phyloP scores from a whole-genome alignment of 2,329 filamentous ascomycete genomes.

The Leptodontidium sp. region DNA sequence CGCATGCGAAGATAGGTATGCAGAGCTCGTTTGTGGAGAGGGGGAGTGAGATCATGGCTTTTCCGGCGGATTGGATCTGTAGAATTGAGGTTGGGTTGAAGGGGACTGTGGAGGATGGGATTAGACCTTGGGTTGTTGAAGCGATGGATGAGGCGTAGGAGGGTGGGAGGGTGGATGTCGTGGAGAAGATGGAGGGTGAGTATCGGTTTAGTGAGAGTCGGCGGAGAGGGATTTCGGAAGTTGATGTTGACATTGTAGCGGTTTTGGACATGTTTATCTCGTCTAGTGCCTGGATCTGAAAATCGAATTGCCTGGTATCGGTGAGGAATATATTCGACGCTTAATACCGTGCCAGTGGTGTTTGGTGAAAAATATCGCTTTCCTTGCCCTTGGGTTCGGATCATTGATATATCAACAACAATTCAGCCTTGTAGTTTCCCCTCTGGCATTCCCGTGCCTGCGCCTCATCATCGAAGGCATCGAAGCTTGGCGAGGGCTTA shows the following conservation, averaged over 20 bases:
- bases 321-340: neutral
- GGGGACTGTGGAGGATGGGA: constrained; percentile 2
- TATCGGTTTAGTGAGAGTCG: neutral
- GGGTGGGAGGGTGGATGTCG: neutral
- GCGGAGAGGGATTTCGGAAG: constrained; percentile 22
- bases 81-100: constrained; percentile 56
- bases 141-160: constrained; percentile 19
- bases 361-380: neutral
- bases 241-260: constrained; percentile 7
- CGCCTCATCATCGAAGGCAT: constrained; percentile 5
- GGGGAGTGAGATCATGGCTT: constrained; percentile 54
- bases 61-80: constrained; percentile 59
- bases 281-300: neutral
- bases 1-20: constrained; percentile 53
- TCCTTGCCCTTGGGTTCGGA: neutral
- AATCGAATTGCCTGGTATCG: too few species aligned
- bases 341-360: neutral
- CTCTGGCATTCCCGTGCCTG: neutral
- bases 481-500: constrained; percentile 15
- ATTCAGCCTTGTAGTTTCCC: constrained; percentile 12
- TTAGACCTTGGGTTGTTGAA: constrained; percentile 17
- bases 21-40: constrained; percentile 49
- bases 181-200: constrained; percentile 7
- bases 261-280: constrained; percentile 2
- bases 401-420: constrained; percentile 4